Evolutionary conservation across 1,139 yeast genomes (phyloP), one percentile per base, ranked within the genome.

Genomic region (Yamadazyma sp.): DNA sequence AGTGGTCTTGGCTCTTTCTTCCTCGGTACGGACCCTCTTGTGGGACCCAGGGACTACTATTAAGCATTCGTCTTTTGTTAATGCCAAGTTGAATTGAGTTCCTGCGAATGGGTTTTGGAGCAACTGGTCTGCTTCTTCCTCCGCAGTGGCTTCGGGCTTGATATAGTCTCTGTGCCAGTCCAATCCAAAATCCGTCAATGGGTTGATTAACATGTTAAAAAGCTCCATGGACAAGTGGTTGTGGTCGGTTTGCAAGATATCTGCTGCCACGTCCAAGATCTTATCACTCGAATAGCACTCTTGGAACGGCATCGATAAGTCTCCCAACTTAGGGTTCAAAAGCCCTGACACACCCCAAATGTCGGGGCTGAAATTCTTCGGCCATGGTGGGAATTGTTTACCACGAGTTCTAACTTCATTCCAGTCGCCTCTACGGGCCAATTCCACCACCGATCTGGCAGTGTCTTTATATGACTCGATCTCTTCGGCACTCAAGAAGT

Each of bases 381-480:
- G 81, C 81, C 82, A 77, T 17, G 82, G 81, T 4, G 82, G 81
- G 50, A 77, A 77, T 51, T 76, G 81, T 47, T 77, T 77, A 5
- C 80, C 80, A 37, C 75, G 57, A 4, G 80, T 75, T 50, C 82
- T 64, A 11, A 76, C 79, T 34, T 69, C 63, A 12, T 73, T 63
- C 81, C 81, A 77, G 9, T 72, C 60, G 2, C 81, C 82, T 5
- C 59, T 66, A 34, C 82, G 61, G 15, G 80, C 79, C 29, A 62
- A 51, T 28, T 68, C 59, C 17, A 75, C 69, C n/a, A 75, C 61
- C n/a, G 52, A 49, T 38, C 71, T 64, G 1, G 80, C 62, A 0
- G 77, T 74, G 5, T 47, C 43, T 36, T 55, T 55, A 51, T 73
- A 75, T 30, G 51, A 47, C 18, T 56, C 61, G 30, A 75, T 53